phyloP scores from a whole-genome alignment of 1,284 basidiomycete species.

The Austropuccinia psidii region DNA sequence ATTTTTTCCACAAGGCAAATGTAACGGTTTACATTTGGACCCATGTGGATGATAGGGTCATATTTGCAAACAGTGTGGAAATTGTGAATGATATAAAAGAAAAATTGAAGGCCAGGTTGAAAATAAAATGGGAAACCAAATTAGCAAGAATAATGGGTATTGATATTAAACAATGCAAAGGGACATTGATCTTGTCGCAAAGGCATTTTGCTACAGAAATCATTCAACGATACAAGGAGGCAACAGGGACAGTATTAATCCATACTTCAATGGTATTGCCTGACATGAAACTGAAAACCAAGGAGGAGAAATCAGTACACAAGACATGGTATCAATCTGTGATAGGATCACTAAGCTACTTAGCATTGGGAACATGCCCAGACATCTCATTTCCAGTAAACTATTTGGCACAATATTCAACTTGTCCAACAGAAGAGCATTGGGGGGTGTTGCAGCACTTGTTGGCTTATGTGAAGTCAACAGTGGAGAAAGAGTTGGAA shows the following conservation, averaged over 20 bases:
- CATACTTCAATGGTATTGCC: too few species aligned
- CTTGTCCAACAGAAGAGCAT: not conserved
- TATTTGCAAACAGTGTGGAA: not conserved
- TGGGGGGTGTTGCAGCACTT: not conserved
- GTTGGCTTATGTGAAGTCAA: not conserved
- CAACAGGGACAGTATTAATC: too few species aligned
- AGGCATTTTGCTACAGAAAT: too few species aligned
- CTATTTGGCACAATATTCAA: not conserved
- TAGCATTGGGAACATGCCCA: not conserved
- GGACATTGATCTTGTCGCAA: too few species aligned
- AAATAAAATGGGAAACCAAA: not conserved
- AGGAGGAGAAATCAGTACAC: too few species aligned
- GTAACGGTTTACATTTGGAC: not conserved
- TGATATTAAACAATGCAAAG: too few species aligned
- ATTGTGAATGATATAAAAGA: not conserved
- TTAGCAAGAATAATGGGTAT: not conserved
- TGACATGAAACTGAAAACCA: too few species aligned
- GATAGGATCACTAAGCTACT: not conserved
- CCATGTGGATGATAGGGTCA: conserved; percentile 20
- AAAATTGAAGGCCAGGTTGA: not conserved
- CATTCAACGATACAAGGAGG: too few species aligned
- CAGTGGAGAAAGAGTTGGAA: too few species aligned
- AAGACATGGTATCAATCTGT: not conserved
- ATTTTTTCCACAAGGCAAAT: not conserved
- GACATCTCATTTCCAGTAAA: not conserved